A percentile compares a stretch with the other conserved stretches of the same genome.
phyloP scores from a whole-genome alignment of 2,329 filamentous ascomycete genomes.

The Zymoseptoria brevis region DNA sequence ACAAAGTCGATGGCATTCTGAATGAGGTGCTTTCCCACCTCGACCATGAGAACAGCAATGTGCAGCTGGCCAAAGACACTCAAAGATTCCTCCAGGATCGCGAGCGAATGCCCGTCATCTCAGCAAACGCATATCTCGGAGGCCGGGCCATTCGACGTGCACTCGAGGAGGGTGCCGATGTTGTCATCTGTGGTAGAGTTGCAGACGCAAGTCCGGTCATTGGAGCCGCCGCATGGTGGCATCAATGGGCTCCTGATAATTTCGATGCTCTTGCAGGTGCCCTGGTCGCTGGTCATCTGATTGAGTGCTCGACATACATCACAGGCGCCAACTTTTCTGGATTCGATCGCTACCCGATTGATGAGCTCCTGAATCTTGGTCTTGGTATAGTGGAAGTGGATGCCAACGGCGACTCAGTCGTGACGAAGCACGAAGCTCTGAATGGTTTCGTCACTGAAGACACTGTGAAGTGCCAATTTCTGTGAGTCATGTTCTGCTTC shows the following conservation, averaged over 20 bases:
- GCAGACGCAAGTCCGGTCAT: conserved; percentile 37
- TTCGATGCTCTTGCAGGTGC: conserved; percentile 33
- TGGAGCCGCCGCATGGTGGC: conserved; percentile 37
- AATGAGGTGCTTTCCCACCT: conserved; percentile 16
- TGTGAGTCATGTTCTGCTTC: conserved; percentile 17
- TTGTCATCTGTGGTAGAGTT: conserved; percentile 36
- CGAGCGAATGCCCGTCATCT: conserved; percentile 17
- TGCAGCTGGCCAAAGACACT: conserved; percentile 17
- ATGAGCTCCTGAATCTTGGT: conserved; percentile 28
- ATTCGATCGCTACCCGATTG: conserved; percentile 31
- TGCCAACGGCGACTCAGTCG: conserved; percentile 28
- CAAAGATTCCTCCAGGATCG: conserved; percentile 14
- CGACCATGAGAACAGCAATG: conserved; percentile 16
- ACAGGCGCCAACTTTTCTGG: conserved; percentile 36
- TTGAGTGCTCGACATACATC: conserved; percentile 36
- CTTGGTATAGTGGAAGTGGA: conserved; percentile 27
- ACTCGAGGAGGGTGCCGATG: conserved; percentile 34
- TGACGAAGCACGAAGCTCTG: conserved; percentile 30
- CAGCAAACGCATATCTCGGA: conserved; percentile 34
- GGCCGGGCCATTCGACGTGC: conserved; percentile 35
- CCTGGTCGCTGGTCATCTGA: conserved; percentile 35
- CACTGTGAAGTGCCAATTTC: conserved; percentile 44
- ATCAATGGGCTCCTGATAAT: conserved; percentile 32
- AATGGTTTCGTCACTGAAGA: conserved; percentile 36
- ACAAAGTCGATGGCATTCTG: conserved; percentile 14